Evolutionary conservation across 1,284 basidiomycete species (phyloP).

Genomic region (Sporisorium sorghi): DNA sequence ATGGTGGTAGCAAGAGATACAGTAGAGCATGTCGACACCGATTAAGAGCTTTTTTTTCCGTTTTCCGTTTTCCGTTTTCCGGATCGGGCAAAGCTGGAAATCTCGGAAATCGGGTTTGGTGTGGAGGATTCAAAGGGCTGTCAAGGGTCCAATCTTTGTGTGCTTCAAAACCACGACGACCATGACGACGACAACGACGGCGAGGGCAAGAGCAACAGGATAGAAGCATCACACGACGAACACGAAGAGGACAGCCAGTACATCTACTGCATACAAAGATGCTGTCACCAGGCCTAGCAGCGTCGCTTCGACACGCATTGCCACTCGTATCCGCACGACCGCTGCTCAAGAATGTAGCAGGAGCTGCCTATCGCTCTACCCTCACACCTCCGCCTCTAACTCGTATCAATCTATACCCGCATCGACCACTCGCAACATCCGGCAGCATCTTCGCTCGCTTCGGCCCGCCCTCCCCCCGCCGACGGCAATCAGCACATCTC

Average conservation of each 20-base stretch:
- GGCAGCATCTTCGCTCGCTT: neutral
- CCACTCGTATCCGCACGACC: neutral
- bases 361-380: neutral
- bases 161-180: neutral
- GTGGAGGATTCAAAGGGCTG: neutral
- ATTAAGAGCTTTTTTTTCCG: neutral
- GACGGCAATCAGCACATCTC: neutral
- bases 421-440: neutral
- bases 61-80: too few species aligned
- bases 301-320: slow-evolving; percentile 6
- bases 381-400: neutral
- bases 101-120: neutral
- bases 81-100: neutral
- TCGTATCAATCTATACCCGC: neutral
- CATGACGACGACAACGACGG: neutral
- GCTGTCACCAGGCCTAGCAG: slow-evolving; percentile 14
- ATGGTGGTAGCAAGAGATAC: slow-evolving; percentile 3
- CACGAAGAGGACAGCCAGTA: too few species aligned
- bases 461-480: neutral
- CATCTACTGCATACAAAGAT: too few species aligned
- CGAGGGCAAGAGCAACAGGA: too few species aligned
- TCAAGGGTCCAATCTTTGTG: neutral
- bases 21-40: neutral
- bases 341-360: neutral
- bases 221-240: neutral